phyloP scores from a whole-genome alignment of 2,329 filamentous ascomycete genomes.

The Tolypocladium paradoxum region DNA sequence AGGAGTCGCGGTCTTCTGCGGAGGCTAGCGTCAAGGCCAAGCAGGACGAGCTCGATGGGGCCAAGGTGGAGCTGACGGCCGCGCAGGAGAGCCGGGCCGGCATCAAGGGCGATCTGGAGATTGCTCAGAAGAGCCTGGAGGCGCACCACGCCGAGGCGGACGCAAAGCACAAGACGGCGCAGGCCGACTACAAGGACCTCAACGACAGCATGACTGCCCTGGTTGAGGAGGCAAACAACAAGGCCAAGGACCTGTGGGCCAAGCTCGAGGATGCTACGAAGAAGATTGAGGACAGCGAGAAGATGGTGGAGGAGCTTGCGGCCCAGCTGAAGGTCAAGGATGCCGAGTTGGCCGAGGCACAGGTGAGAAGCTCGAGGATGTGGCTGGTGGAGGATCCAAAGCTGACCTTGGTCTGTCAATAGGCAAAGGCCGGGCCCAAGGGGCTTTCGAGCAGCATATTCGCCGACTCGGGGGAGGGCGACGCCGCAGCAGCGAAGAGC shows the following conservation, averaged over 20 bases:
- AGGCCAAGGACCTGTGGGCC: slow-evolving; percentile 39
- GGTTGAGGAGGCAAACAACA: slow-evolving; percentile 46
- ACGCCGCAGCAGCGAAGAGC: slow-evolving; percentile 22
- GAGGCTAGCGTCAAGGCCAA: slow-evolving; percentile 22
- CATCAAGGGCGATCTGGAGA: slow-evolving; percentile 31
- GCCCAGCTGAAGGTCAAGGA: slow-evolving; percentile 52
- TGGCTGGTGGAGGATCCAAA: not conserved
- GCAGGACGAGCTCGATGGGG: slow-evolving; percentile 23
- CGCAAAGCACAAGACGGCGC: slow-evolving; percentile 41
- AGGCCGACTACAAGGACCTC: slow-evolving; percentile 52
- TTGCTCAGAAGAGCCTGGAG: slow-evolving; percentile 42
- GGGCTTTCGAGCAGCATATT: slow-evolving; percentile 45
- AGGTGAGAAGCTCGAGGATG: slow-evolving; percentile 26
- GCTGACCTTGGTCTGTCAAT: slow-evolving; percentile 1
- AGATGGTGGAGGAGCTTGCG: slow-evolving; percentile 37
- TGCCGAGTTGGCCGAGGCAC: slow-evolving; percentile 51
- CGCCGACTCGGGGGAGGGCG: slow-evolving; percentile 30
- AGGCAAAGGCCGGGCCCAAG: slow-evolving; percentile 38
- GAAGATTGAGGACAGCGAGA: slow-evolving; percentile 36
- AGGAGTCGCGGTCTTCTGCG: slow-evolving; percentile 27
- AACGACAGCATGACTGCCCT: slow-evolving; percentile 51
- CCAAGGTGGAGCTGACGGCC: slow-evolving; percentile 21
- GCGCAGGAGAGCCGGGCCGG: slow-evolving; percentile 21
- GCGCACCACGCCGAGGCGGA: slow-evolving; percentile 39
- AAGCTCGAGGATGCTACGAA: slow-evolving; percentile 34